Base-by-base conservation (phyloP, 2,329 filamentous ascomycete species). In the Macrophomina pseudophaseolina region DNA sequence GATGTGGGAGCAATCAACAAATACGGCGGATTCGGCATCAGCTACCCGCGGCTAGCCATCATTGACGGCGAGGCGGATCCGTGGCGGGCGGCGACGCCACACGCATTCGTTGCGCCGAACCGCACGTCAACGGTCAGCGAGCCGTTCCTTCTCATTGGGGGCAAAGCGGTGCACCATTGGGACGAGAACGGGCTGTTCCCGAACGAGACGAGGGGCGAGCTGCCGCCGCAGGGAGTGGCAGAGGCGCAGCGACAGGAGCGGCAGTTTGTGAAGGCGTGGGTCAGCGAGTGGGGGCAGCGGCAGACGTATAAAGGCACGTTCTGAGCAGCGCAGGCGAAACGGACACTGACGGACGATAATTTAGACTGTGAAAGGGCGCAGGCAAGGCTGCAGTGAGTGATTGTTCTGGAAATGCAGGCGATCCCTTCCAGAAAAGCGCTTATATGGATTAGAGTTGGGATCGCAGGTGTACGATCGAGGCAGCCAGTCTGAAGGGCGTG, bases 21-120 rank as follows among this genome's bases (percentile, higher is more conserved):
- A 73, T 90, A 91, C 69, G 93, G 93, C 49, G 91, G 88, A 12
- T 91, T 88, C 76, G 80, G 86, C 74, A 89, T 95, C 71, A 85
- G 86, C 53, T 93, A 92, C 74, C 86, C 89, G 0, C 89, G 92
- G 1, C 85, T 97, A 0, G 93, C 93, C 2, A 85, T 91, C 56
- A 82, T 97, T 46, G 92, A 93, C 69, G 92, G 92, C 33, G 86
- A 91, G 69, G 86, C 87, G 66, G 93, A 96, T 74, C 92, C 92
- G 0, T 97, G 93, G 93, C 86, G 90, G 18, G 87, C 88, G 0
- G 91, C 90, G 0, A 91, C 89, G 0, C 87, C 90, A 0, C 88
- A 94, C 59, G 89, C 88, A 0, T 85, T 87, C n/a, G 85, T 82
- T 1, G 84, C 88, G 0, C 81, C 83, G 0, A 79, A 82, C 35